These are phyloP conservation scores for Pleurotus giganteus DNA, from an alignment of 768 basidiomycete genomes.

Conservation along the genomic window DNA sequence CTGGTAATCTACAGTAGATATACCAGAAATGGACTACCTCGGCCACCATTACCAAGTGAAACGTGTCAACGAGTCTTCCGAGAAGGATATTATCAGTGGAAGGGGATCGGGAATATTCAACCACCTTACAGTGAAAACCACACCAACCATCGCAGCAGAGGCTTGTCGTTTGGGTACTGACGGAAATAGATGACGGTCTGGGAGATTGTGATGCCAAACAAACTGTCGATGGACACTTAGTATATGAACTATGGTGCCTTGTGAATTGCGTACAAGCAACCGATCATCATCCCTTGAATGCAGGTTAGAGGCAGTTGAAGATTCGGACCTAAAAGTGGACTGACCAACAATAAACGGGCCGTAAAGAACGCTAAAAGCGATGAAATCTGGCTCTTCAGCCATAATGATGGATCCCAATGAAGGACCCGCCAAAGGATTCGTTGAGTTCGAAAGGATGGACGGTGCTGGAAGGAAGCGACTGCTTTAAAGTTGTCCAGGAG, in stretches of 20 bases:
- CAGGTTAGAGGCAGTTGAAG: not conserved
- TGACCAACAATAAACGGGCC: conserved; percentile 5
- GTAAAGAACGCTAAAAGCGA: conserved; percentile 2
- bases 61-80: conserved; percentile 14
- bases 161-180: conserved; percentile 9
- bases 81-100: not conserved
- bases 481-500: no score
- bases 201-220: conserved; percentile 14
- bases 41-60: conserved; percentile 14
- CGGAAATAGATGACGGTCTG: conserved; percentile 14
- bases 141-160: conserved; percentile 6
- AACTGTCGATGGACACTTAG: not conserved
- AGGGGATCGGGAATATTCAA: not conserved
- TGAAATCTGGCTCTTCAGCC: not conserved
- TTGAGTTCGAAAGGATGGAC: no score
- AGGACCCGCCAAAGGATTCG: no score
- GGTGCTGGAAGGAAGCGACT: no score
- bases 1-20: conserved; percentile 13
- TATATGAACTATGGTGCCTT: not conserved
- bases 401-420: conserved; percentile 1
- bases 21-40: conserved; percentile 15
- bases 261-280: not conserved
- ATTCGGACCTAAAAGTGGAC: not conserved
- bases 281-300: conserved; percentile 6
- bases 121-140: conserved; percentile 8